Conservation (phyloP, 148 eudicot species). For the Camellia granthamiana region DNA sequence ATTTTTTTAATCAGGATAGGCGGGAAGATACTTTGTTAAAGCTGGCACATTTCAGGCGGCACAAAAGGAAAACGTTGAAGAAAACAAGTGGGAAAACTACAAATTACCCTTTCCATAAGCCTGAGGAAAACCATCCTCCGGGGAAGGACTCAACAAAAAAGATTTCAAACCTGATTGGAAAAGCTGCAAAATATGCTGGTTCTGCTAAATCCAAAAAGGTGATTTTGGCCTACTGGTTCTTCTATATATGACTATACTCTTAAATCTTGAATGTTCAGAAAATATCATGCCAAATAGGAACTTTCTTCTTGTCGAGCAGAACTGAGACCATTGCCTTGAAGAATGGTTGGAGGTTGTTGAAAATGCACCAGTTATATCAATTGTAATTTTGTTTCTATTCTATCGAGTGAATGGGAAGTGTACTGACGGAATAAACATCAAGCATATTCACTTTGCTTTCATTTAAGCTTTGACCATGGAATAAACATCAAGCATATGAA, state of each 20-base stretch:
- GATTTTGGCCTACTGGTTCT: conserved; percentile 3
- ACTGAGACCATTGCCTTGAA: background rate
- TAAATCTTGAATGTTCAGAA: background rate
- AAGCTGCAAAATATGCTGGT: conserved; percentile 82
- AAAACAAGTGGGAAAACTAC: conserved; percentile 67
- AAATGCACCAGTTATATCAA: background rate
- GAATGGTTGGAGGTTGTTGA: background rate
- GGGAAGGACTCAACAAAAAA: conserved; percentile 88
- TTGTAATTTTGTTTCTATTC: background rate
- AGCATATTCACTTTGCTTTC: background rate
- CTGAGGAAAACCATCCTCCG: conserved; percentile 90
- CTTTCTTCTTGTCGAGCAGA: background rate
- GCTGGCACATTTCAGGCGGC: conserved; percentile 86
- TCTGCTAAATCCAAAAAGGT: conserved; percentile 89
- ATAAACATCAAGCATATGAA: background rate
- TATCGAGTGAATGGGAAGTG: background rate
- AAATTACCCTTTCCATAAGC: conserved; percentile 77
- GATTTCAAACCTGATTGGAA: conserved; percentile 80
- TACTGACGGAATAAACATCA: background rate
- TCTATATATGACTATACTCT: background rate
- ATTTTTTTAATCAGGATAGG: conserved; percentile 61
- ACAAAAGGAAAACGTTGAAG: conserved; percentile 82
- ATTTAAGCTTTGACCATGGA: background rate
- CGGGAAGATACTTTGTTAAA: conserved; percentile 84
- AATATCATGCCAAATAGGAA: background rate